phyloP scores from a whole-genome alignment of 2,329 filamentous ascomycete species.

The Pseudopithomyces chartarum region DNA sequence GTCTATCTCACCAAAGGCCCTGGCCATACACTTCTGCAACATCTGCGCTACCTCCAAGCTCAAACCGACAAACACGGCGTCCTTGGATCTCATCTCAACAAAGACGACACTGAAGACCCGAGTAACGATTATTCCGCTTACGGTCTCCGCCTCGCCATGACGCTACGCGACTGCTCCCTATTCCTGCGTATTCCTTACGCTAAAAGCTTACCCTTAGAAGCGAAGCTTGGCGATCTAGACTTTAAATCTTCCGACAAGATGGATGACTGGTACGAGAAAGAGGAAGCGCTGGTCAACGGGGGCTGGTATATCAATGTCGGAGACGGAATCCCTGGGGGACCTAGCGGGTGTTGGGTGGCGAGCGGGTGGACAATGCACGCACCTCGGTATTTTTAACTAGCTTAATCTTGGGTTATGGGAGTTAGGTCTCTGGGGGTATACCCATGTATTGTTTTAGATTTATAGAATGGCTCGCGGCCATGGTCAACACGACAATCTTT shows the following conservation, averaged over 20 bases:
- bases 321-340: not conserved
- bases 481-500: too few relatives aligned
- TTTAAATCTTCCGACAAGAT: conserved; percentile 51
- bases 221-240: conserved; percentile 53
- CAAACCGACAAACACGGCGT: conserved; percentile 46
- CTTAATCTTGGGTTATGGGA: not conserved
- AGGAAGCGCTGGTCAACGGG: conserved; percentile 43
- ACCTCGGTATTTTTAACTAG: conserved; percentile 9
- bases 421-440: not conserved
- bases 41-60: conserved; percentile 44
- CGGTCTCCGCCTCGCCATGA: conserved; percentile 49
- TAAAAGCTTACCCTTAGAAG: conserved; percentile 35
- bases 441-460: not conserved
- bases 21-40: conserved; percentile 43
- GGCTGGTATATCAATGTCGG: conserved; percentile 45
- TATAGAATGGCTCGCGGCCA: too few relatives aligned
- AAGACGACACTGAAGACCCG: not conserved
- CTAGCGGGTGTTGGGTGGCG: conserved; percentile 8
- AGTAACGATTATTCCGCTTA: conserved; percentile 10
- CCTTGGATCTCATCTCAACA: not conserved
- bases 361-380: conserved; percentile 6
- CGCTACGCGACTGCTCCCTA: conserved; percentile 53
- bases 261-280: conserved; percentile 48
- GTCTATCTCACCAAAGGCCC: conserved; percentile 35
- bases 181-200: conserved; percentile 41